phyloP scores from a whole-genome alignment of 306 rosid genomes.

The Hylodesmum podocarpum region DNA sequence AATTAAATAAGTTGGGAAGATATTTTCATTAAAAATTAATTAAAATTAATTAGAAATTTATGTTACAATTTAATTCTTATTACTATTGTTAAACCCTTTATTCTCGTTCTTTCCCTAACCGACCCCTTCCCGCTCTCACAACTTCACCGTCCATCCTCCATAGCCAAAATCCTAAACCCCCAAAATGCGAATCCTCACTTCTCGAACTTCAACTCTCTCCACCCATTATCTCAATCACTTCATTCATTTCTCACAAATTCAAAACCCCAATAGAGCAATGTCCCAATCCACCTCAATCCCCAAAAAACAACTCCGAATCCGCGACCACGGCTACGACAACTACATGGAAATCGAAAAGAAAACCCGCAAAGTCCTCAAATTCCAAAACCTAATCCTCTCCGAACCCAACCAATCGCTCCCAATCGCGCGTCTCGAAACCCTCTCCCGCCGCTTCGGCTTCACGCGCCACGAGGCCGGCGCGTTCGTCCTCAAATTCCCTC shows the following conservation, averaged over 20 bases:
- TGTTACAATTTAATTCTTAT: no score
- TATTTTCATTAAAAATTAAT: no score
- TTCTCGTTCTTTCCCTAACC: not conserved
- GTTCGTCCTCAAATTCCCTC: constrained; percentile 81
- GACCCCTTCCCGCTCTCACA: not conserved
- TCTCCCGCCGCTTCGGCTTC: constrained; percentile 77
- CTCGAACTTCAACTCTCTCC: not conserved
- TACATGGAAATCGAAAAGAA: constrained; percentile 94
- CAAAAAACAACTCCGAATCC: constrained; percentile 61
- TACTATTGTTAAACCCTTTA: no score
- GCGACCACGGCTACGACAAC: constrained; percentile 87
- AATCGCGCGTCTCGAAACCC: constrained; percentile 68
- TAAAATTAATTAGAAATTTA: no score
- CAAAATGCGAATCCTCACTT: constrained; percentile 45
- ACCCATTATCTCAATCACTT: constrained; percentile 33
- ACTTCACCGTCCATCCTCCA: not conserved
- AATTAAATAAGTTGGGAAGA: no score
- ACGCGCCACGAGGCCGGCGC: constrained; percentile 63
- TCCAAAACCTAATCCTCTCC: constrained; percentile 62
- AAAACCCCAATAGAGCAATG: constrained; percentile 43
- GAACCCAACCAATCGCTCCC: constrained; percentile 61
- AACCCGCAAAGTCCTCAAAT: constrained; percentile 71
- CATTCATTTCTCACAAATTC: constrained; percentile 23
- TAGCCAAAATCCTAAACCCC: constrained; percentile 17
- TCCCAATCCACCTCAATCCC: constrained; percentile 81